Base-by-base conservation (phyloP, 495 filamentous ascomycete species). In the Chlorociboria aeruginascens region DNA sequence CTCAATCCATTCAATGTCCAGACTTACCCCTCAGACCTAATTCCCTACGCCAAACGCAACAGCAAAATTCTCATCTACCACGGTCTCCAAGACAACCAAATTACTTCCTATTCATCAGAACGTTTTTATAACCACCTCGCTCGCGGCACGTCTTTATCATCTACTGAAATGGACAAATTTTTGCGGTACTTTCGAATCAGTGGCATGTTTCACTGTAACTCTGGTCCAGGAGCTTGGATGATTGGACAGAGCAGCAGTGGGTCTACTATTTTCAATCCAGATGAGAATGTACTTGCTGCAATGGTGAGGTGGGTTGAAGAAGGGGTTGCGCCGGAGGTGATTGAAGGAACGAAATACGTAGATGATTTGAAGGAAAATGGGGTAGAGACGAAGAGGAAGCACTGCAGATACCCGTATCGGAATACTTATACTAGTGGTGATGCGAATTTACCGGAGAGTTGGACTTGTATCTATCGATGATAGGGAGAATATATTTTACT, bases 221-320 rank as follows among this genome's bases (percentile, higher is more conserved):
- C 55, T 9, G 76, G 76, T 7, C 66, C 69, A n/a, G 77, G 78
- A 0, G 76, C 73, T 0, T 68, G 66, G 56, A 65, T 66, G 14
- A 71, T 81, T 46, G 74, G 77, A 0, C 71, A 78, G 54, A 13
- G 35, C 1, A 25, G 32, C 2, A 62, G 58, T 2, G 48, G 54
- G 1, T 28, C 14, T 3, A 60, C 61, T 0, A 66, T 63, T 0
- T 63, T 58, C 41, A 49, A 56, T 10, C 14, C 35, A 0, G 38
- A 52, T 9, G 53, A 63, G 29, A 73, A 74, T 51, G 69, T 76
- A 1, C 64, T 79, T 9, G 70, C 69, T 53, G 71, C 76, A 3
- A 63, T 83, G 57, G 72, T 81, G 8, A 55, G 61, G 11, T 82
- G 78, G 79, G 76, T 81, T 1, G 79, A 83, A 59, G 61, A 77